Evolutionary conservation across 345 rosid genomes (phyloP).

Genomic region (Erucastrum elatum): DNA sequence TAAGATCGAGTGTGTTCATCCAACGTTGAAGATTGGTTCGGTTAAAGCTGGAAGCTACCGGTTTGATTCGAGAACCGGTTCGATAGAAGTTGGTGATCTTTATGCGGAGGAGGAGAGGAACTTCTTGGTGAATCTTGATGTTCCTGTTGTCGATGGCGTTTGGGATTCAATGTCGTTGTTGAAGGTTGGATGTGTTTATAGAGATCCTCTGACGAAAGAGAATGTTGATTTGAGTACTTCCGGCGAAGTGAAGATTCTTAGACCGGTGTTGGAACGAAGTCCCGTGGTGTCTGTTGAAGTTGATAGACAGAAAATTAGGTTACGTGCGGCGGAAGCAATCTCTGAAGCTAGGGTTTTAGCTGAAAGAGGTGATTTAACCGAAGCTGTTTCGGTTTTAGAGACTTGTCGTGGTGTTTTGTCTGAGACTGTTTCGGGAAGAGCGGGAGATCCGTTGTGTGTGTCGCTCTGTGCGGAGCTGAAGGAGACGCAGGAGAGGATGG

Average conservation of each 20-base stretch:
- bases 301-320: slow-evolving; percentile 81
- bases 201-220: slow-evolving; percentile 71
- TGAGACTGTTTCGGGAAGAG: slow-evolving; percentile 59
- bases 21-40: slow-evolving; percentile 49
- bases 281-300: slow-evolving; percentile 73
- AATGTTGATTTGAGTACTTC: slow-evolving; percentile 41
- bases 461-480: slow-evolving; percentile 80
- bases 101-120: slow-evolving; percentile 97
- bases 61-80: slow-evolving; percentile 53
- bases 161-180: slow-evolving; percentile 57
- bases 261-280: slow-evolving; percentile 49
- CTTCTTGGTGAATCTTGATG: slow-evolving; percentile 69
- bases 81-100: slow-evolving; percentile 77
- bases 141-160: slow-evolving; percentile 56
- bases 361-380: slow-evolving; percentile 63
- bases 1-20: slow-evolving; percentile 57
- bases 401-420: slow-evolving; percentile 55
- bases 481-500: slow-evolving; percentile 96
- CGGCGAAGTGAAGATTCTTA: slow-evolving; percentile 56
- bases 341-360: slow-evolving; percentile 82
- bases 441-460: slow-evolving; percentile 63
- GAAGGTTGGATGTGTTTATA: slow-evolving; percentile 63
- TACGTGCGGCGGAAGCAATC: slow-evolving; percentile 89
- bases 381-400: slow-evolving; percentile 72
- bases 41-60: slow-evolving; percentile 86